Conservation (phyloP, 768 basidiomycete species). For the Sporobolomyces roseus region DNA sequence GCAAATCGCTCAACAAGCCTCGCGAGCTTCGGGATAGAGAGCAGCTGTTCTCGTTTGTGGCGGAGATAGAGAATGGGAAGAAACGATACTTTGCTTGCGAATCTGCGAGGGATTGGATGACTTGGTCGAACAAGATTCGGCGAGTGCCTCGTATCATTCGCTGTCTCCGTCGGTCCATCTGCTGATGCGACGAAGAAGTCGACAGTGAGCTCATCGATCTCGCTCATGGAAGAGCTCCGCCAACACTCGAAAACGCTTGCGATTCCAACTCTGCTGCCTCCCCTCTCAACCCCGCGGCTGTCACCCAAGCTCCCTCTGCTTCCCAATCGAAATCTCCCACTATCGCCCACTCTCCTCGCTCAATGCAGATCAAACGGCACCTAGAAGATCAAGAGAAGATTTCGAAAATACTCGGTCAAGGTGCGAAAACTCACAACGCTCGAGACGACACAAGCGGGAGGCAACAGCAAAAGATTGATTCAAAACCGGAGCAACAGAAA, state of each 20-base stretch:
- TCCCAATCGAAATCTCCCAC: too few species aligned
- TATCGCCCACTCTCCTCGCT: too few species aligned
- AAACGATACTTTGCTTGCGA: neutral
- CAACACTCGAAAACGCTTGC: neutral
- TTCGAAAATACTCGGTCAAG: too few species aligned
- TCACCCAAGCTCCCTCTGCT: too few species aligned
- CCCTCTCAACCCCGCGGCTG: too few species aligned
- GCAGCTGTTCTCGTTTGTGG: neutral
- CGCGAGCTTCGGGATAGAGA: neutral
- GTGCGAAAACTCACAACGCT: too few species aligned
- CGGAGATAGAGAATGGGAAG: neutral
- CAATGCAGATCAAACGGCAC: too few species aligned
- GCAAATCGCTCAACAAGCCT: neutral
- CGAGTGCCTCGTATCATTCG: neutral
- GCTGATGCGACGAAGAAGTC: neutral
- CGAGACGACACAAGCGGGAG: too few species aligned
- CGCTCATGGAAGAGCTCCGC: conserved; percentile 5
- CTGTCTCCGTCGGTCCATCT: neutral
- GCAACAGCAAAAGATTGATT: too few species aligned
- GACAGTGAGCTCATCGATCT: neutral
- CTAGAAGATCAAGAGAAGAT: too few species aligned
- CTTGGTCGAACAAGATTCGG: neutral
- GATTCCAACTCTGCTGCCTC: too few species aligned
- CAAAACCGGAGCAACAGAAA: too few species aligned
- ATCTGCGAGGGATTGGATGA: neutral